Conservation (phyloP, 164 flowering plant species). For the Vitis riparia region DNA sequence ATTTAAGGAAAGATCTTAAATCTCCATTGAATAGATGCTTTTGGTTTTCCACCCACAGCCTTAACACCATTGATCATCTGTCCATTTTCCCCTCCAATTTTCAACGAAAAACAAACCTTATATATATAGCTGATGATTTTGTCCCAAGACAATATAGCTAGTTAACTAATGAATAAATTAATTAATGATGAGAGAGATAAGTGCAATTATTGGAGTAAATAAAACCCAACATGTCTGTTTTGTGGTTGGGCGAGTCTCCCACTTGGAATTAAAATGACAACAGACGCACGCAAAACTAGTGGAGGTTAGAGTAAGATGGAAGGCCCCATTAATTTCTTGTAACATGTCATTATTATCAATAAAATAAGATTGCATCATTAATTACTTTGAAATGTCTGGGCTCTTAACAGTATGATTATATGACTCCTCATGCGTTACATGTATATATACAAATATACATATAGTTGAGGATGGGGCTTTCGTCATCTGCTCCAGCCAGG, state of each 20-base stretch:
- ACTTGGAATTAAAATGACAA: slow-evolving; percentile 2
- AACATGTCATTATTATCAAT: not conserved
- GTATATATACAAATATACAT: not conserved
- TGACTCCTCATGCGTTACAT: too few relatives aligned
- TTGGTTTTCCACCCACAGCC: too few relatives aligned
- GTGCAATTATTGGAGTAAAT: too few relatives aligned
- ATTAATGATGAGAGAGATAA: too few relatives aligned
- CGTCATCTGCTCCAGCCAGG: slow-evolving; percentile 23
- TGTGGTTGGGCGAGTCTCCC: slow-evolving; percentile 7
- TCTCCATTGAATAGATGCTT: too few relatives aligned
- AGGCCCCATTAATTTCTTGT: not conserved
- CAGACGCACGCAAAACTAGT: not conserved
- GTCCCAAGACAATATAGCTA: too few relatives aligned
- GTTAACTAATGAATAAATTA: too few relatives aligned
- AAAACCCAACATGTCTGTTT: slow-evolving; percentile 7
- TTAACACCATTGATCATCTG: too few relatives aligned
- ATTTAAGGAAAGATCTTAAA: too few relatives aligned
- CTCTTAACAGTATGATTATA: not conserved
- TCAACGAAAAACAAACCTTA: too few relatives aligned
- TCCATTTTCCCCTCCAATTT: too few relatives aligned
- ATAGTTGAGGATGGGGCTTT: slow-evolving; percentile 1
- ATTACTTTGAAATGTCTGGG: not conserved
- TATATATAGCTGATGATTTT: too few relatives aligned
- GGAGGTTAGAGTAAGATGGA: not conserved
- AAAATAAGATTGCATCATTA: not conserved